Conservation (phyloP, 176 grass and related monocot genomes). For the Ensete ventricosum region DNA sequence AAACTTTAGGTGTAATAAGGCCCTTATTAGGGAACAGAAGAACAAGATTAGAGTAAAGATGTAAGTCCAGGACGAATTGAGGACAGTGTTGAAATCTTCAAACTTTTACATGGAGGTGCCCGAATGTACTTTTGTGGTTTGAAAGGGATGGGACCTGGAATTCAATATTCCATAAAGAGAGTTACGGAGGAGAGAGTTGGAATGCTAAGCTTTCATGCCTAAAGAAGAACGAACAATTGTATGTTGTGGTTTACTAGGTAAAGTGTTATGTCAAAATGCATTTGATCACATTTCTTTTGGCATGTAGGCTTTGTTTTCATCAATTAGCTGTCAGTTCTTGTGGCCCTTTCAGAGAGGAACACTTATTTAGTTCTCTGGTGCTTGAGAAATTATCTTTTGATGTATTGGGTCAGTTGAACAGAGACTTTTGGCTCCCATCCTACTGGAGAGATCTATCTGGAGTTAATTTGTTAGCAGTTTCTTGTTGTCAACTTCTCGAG, state of each 20-base stretch:
- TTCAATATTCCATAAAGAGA: slow-evolving; percentile 78
- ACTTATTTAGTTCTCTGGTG: too few relatives aligned
- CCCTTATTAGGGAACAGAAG: slow-evolving; percentile 72
- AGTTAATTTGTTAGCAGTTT: too few relatives aligned
- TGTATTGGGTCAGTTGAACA: too few relatives aligned
- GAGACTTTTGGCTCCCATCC: too few relatives aligned
- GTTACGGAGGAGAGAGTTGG: slow-evolving; percentile 87
- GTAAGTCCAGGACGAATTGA: slow-evolving; percentile 96
- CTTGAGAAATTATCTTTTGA: too few relatives aligned
- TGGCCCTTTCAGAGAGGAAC: too few relatives aligned
- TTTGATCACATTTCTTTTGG: too few relatives aligned
- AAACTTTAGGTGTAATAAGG: slow-evolving; percentile 59
- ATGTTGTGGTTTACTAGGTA: slow-evolving; percentile 69
- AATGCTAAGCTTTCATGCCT: slow-evolving; percentile 65
- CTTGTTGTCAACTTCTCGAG: too few relatives aligned
- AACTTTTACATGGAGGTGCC: slow-evolving; percentile 52
- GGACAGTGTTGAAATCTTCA: slow-evolving; percentile 89
- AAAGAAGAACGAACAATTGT: slow-evolving; percentile 94
- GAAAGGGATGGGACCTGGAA: slow-evolving; percentile 97
- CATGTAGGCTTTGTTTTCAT: too few relatives aligned
- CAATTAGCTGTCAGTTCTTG: too few relatives aligned
- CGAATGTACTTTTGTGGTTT: slow-evolving; percentile 89
- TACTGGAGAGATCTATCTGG: too few relatives aligned
- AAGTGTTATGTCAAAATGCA: too few relatives aligned
- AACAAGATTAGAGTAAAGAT: slow-evolving; percentile 72